Base-by-base conservation (phyloP, 352 stramenopile species). In the Globisporangium paddicum region DNA sequence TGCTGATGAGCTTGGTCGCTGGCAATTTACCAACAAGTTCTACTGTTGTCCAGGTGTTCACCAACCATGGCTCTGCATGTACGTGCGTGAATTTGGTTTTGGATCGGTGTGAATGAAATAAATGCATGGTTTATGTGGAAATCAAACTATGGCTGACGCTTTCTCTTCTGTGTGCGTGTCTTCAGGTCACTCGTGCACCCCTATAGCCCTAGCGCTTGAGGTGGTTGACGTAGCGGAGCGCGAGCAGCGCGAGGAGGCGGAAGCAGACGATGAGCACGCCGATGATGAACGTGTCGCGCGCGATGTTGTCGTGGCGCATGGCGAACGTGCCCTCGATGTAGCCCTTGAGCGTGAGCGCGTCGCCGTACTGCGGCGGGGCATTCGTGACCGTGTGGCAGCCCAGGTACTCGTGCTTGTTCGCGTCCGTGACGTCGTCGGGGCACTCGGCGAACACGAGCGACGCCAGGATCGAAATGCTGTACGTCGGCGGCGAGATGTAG, bases 181-280 rank as follows among this genome's bases (percentile, higher is more conserved):
- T n/a, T n/a, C n/a, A n/a, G n/a, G n/a, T n/a, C n/a, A n/a, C n/a
- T n/a, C n/a, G n/a, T n/a, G n/a, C n/a, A n/a, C n/a, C n/a, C n/a
- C n/a, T n/a, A 32, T 32, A 32, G 28, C 28, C 23, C 52, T 74
- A 82, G 18, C 71, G 64, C 58, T 82, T 84, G 35, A 81, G 62
- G 32, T 85, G 72, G 55, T 64, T 85, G 21, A 87, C 65, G 62
- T 80, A 85, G 19, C 75, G 75, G 44, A 85, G 62, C 0, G 59
- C 71, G 5, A 85, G 50, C 30, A 83, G 51, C n/a, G 74, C 77
- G 1, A 84, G 44, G 25, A 82, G n/a, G 1, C 74, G 72, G 52
- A 81, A 84, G 6, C 58, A 64, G 9, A 71, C 65, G 55, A 84
- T 86, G 65, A 79, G 69, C 35, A 67, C 58, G 38, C 49, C 42